Conservation (phyloP, 805 yeast genomes). For the Candida chauliodis region DNA sequence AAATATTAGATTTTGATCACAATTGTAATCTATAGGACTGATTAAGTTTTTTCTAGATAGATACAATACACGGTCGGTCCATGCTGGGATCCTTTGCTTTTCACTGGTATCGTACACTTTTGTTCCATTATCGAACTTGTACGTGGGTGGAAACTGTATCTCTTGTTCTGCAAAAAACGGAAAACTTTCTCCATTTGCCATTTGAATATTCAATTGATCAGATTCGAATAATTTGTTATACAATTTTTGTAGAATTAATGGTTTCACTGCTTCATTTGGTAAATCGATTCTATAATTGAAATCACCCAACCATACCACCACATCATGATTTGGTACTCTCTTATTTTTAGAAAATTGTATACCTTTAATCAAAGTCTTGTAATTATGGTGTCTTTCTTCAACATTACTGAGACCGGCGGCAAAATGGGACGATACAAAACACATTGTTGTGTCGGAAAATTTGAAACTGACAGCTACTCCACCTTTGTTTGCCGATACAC, state of each 20-base stretch:
- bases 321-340: slow-evolving; percentile 67
- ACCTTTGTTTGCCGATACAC: slow-evolving; percentile 80
- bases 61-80: slow-evolving; percentile 89
- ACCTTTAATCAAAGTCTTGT: slow-evolving; percentile 71
- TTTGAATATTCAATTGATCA: slow-evolving; percentile 80
- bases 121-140: slow-evolving; percentile 86
- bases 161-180: slow-evolving; percentile 73
- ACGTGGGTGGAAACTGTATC: slow-evolving; percentile 81
- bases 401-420: slow-evolving; percentile 88
- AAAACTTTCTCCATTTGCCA: slow-evolving; percentile 66
- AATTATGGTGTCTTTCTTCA: slow-evolving; percentile 83
- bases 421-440: slow-evolving; percentile 81
- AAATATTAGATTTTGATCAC: slow-evolving; percentile 54
- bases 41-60: slow-evolving; percentile 53
- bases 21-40: slow-evolving; percentile 56
- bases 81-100: slow-evolving; percentile 88
- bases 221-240: slow-evolving; percentile 51
- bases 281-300: slow-evolving; percentile 77
- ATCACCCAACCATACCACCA: slow-evolving; percentile 92
- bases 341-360: slow-evolving; percentile 56
- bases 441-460: slow-evolving; percentile 64
- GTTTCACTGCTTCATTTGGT: slow-evolving; percentile 71
- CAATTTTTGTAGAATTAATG: slow-evolving; percentile 44
- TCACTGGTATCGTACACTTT: slow-evolving; percentile 82
- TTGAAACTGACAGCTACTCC: slow-evolving; percentile 70